Conservation (phyloP, 2,329 filamentous ascomycete genomes). For the Sphaerulina musiva region DNA sequence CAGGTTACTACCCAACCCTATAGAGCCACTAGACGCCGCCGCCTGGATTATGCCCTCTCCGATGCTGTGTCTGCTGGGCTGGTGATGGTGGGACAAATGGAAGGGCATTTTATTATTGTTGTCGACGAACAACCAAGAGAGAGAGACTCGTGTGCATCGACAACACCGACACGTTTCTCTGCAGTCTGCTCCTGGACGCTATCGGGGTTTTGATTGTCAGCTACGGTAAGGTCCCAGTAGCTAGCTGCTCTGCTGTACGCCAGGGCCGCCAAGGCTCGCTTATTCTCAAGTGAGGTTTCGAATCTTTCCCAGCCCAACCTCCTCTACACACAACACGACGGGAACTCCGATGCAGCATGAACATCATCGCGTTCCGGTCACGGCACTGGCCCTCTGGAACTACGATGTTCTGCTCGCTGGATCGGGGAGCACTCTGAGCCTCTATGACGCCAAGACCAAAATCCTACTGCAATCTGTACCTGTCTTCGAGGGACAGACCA, state of each 20-base stretch:
- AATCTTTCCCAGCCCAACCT: too few species aligned
- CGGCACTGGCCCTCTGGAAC: constrained; percentile 38
- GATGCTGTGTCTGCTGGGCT: not conserved
- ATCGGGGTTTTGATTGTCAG: too few species aligned
- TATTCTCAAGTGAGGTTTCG: too few species aligned
- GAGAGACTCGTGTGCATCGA: too few species aligned
- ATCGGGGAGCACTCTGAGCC: constrained; percentile 39
- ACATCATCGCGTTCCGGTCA: constrained; percentile 38
- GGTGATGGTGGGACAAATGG: not conserved
- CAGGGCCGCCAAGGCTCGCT: too few species aligned
- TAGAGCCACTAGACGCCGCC: not conserved
- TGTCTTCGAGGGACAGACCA: constrained; percentile 61
- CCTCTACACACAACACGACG: not conserved
- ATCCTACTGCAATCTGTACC: constrained; percentile 32
- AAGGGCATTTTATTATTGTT: not conserved
- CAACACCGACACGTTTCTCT: too few species aligned
- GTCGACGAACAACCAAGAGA: too few species aligned
- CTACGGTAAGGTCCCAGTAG: too few species aligned
- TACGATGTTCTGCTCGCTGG: constrained; percentile 37
- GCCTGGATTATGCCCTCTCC: constrained; percentile 6
- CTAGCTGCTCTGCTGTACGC: too few species aligned
- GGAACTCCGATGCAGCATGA: constrained; percentile 28
- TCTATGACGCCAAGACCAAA: constrained; percentile 32
- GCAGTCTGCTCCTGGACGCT: too few species aligned
- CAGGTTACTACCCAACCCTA: constrained; percentile 6